Conservation (phyloP, 768 basidiomycete species). For the Cystofilobasidium macerans region DNA sequence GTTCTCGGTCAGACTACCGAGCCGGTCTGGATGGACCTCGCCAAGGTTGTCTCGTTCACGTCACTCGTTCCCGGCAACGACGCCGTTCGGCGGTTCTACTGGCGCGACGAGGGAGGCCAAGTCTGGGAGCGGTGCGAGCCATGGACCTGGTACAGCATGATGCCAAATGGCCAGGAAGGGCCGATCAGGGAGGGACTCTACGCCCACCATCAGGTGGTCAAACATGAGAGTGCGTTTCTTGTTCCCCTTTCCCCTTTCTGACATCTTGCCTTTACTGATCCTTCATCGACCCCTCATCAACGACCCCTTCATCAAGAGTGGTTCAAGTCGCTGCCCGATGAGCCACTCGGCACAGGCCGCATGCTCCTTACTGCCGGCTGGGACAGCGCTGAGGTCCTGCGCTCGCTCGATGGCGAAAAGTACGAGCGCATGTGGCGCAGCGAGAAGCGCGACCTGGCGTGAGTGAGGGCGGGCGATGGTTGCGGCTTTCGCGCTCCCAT, state of each 20-base stretch:
- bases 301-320: not conserved
- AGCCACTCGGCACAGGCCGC: constrained; percentile 1
- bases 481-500: too few species aligned
- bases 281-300: too few species aligned
- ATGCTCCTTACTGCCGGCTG: not conserved
- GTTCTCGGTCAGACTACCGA: constrained; percentile 13
- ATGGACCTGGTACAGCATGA: constrained; percentile 10
- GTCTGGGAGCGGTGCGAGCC: constrained; percentile 16
- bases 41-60: constrained; percentile 2
- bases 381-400: not conserved
- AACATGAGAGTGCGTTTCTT: not conserved
- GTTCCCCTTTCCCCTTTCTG: not conserved
- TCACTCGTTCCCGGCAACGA: not conserved
- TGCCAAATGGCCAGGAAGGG: not conserved
- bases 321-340: constrained; percentile 6
- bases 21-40: constrained; percentile 10
- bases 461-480: too few species aligned
- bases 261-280: not conserved
- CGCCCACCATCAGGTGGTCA: constrained; percentile 6
- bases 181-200: constrained; percentile 10
- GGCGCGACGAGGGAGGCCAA: not conserved
- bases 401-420: not conserved
- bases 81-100: constrained; percentile 13
- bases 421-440: not conserved
- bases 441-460: not conserved